These are phyloP conservation scores for Phylloporus scabripes DNA, from an alignment of 768 basidiomycete species.

Conservation along the genomic window DNA sequence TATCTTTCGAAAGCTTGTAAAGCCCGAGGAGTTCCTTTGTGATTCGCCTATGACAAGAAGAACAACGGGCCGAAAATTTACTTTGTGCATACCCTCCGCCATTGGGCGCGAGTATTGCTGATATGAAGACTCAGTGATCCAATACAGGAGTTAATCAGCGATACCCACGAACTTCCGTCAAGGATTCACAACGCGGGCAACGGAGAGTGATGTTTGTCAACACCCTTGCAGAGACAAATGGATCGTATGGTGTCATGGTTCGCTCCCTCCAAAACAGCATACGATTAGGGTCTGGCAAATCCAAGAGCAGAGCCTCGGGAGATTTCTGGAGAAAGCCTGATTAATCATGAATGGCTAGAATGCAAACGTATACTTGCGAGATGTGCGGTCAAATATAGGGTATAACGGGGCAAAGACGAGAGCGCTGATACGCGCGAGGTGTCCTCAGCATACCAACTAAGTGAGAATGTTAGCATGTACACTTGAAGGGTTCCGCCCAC, in stretches of 20 bases:
- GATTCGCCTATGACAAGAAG: slow-evolving; percentile 32
- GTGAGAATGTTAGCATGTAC: not conserved
- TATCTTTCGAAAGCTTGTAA: slow-evolving; percentile 35
- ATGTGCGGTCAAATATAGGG: slow-evolving; percentile 6
- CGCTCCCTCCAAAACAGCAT: not conserved
- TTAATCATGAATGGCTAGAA: not conserved
- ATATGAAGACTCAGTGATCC: not conserved
- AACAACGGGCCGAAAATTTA: slow-evolving; percentile 33
- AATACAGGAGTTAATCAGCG: not conserved
- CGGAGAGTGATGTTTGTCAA: slow-evolving; percentile 17
- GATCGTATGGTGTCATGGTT: slow-evolving; percentile 8
- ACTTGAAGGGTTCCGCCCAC: not conserved
- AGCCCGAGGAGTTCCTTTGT: slow-evolving; percentile 37
- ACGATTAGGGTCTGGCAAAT: slow-evolving; percentile 1
- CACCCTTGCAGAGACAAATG: slow-evolving; percentile 22
- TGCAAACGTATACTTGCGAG: slow-evolving; percentile 5
- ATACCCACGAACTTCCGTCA: slow-evolving; percentile 20
- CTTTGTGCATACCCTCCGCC: slow-evolving; percentile 47
- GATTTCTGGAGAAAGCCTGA: not conserved
- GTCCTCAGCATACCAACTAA: slow-evolving; percentile 27
- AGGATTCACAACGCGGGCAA: slow-evolving; percentile 28
- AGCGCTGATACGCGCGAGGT: slow-evolving; percentile 3
- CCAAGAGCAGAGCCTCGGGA: slow-evolving; percentile 2
- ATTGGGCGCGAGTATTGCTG: slow-evolving; percentile 34
- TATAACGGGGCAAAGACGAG: slow-evolving; percentile 6